These are phyloP conservation scores for Ophioceras dolichostomum DNA, from an alignment of 2,329 filamentous ascomycete genomes.

Conservation along the genomic window DNA sequence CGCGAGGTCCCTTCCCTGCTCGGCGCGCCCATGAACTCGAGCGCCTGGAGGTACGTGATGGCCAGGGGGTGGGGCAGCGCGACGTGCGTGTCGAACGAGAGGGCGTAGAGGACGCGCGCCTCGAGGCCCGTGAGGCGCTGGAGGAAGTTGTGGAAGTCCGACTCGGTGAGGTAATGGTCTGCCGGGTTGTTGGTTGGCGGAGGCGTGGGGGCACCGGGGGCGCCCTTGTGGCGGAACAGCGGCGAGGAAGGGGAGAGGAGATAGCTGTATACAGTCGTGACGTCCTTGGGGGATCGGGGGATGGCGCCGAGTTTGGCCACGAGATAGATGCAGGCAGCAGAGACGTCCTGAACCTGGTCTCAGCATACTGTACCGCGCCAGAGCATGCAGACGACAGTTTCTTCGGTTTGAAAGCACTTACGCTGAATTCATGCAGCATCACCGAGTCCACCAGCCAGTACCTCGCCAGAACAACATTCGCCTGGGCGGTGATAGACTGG, in stretches of 20 bases:
- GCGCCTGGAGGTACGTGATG: constrained; percentile 83
- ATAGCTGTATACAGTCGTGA: constrained; percentile 78
- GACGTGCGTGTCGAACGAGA: constrained; percentile 77
- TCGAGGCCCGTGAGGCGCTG: constrained; percentile 60
- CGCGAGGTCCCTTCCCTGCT: constrained; percentile 42
- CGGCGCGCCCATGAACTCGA: constrained; percentile 48
- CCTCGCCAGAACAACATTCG: constrained; percentile 68
- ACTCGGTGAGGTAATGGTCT: constrained; percentile 60
- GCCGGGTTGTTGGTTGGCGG: constrained; percentile 27
- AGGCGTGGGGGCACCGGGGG: constrained; percentile 15
- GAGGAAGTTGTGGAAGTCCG: constrained; percentile 54
- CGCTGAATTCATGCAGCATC: constrained; percentile 46
- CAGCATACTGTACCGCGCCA: no score
- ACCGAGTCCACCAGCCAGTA: constrained; percentile 58
- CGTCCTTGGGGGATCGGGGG: constrained; percentile 64
- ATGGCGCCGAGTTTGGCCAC: constrained; percentile 70
- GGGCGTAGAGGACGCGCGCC: constrained; percentile 58
- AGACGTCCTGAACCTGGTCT: constrained; percentile 60
- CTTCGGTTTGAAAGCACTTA: no score
- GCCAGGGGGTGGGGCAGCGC: constrained; percentile 76
- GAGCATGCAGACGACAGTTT: no score
- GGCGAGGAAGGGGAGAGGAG: constrained; percentile 53
- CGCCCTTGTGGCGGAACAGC: constrained; percentile 28
- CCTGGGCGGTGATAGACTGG: constrained; percentile 75
- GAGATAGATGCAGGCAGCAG: constrained; percentile 70